Conservation (phyloP, 148 eudicot species). For the Vaccinium vitisidaea region DNA sequence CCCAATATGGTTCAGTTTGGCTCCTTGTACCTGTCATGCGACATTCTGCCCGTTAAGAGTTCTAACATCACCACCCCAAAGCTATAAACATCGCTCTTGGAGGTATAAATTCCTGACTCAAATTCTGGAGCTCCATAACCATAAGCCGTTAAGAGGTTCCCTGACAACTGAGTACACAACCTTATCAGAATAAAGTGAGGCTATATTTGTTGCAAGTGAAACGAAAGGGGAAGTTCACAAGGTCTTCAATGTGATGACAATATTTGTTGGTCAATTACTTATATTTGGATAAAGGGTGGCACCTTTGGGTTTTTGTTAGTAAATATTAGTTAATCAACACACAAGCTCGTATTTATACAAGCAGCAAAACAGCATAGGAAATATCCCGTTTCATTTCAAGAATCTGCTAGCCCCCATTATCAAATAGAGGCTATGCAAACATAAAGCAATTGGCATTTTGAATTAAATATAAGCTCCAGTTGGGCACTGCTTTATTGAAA, state of each 20-base stretch:
- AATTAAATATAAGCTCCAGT: constrained; percentile 2
- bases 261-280: not conserved
- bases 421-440: not conserved
- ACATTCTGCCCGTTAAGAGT: constrained; percentile 89
- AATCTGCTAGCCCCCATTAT: not conserved
- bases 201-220: not conserved
- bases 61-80: constrained; percentile 98
- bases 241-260: not conserved
- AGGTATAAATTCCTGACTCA: constrained; percentile 84
- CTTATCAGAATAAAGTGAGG: constrained; percentile 7
- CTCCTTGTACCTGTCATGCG: constrained; percentile 76
- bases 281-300: not conserved
- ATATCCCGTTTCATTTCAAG: not conserved
- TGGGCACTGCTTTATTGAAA: not conserved
- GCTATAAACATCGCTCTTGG: constrained; percentile 90
- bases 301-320: not conserved
- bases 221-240: not conserved
- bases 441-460: not conserved
- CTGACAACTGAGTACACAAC: constrained; percentile 66
- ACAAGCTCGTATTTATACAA: not conserved
- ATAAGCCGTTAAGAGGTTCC: constrained; percentile 71
- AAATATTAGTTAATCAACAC: not conserved
- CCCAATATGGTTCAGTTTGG: constrained; percentile 13
- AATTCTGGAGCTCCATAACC: constrained; percentile 98
- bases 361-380: not conserved